phyloP scores from a whole-genome alignment of 768 basidiomycete genomes.

The Xerocomellus intermedius region DNA sequence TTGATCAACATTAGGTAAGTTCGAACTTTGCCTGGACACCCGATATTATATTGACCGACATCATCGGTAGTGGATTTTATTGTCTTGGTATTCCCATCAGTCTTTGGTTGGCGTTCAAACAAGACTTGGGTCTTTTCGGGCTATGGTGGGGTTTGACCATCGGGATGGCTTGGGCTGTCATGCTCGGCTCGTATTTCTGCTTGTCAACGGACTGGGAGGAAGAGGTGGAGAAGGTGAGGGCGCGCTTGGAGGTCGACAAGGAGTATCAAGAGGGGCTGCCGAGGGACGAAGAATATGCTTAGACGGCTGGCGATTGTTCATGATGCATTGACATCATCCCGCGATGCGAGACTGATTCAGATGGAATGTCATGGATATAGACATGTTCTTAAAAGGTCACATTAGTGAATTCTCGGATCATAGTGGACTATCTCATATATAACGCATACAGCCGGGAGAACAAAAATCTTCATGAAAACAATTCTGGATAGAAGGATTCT shows the following conservation, averaged over 20 bases:
- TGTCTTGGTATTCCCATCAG: constrained; percentile 81
- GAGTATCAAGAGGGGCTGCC: background rate
- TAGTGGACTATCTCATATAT: no score
- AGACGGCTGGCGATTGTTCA: background rate
- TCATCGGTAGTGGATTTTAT: constrained; percentile 60
- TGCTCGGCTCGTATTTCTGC: constrained; percentile 39
- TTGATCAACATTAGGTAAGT: constrained; percentile 72
- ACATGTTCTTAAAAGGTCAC: no score
- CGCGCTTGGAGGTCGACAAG: constrained; percentile 51
- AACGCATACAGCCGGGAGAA: no score
- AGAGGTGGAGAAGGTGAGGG: constrained; percentile 62
- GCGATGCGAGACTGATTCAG: no score
- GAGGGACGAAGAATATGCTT: background rate
- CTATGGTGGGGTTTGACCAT: constrained; percentile 86
- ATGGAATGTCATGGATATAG: no score
- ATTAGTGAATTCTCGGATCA: no score
- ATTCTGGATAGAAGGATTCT: no score
- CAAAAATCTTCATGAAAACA: no score
- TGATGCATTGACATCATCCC: no score
- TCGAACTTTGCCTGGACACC: background rate
- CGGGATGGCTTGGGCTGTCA: constrained; percentile 22
- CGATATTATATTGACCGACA: background rate
- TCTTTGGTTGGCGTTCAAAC: constrained; percentile 69
- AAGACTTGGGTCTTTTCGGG: constrained; percentile 61
- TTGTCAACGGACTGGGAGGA: constrained; percentile 64